Conservation (phyloP, 208 protist species). For the Trypanosoma boissoni region DNA sequence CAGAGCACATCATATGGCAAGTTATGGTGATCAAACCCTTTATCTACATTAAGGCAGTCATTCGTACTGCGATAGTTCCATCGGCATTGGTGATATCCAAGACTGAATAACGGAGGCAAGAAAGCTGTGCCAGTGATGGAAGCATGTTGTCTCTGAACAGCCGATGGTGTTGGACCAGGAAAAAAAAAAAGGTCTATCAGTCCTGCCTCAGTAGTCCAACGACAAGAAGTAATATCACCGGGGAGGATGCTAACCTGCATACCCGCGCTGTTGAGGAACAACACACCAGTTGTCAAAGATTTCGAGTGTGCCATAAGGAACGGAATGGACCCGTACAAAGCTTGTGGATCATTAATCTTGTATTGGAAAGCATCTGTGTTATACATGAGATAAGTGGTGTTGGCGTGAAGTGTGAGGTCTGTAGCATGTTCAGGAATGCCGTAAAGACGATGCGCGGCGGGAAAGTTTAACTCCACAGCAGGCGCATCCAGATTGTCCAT, state of each 20-base stretch:
- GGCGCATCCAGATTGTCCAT: conserved; percentile 11
- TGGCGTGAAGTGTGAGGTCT: conserved; percentile 74
- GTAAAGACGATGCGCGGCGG: conserved; percentile 82
- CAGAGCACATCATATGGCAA: conserved; percentile 98
- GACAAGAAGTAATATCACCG: conserved; percentile 39
- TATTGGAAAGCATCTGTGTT: conserved; percentile 99
- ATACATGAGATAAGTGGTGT: conserved; percentile 93
- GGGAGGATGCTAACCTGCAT: conserved; percentile 50
- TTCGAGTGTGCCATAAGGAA: conserved; percentile 91
- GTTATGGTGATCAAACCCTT: conserved; percentile 93
- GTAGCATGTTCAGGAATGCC: conserved; percentile 96
- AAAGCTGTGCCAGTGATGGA: conserved; percentile 90
- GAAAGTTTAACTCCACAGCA: conserved; percentile 35
- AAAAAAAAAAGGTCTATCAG: conserved; percentile 97
- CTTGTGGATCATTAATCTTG: conserved; percentile 90
- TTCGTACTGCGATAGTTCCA: conserved; percentile 97
- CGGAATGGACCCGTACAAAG: conserved; percentile 97
- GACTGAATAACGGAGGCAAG: conserved; percentile 95
- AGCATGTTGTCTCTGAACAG: conserved; percentile 93
- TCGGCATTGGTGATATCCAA: conserved; percentile 98
- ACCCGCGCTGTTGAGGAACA: conserved; percentile 96
- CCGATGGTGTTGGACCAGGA: conserved; percentile 79
- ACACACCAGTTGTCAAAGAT: conserved; percentile 62
- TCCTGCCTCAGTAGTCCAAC: conserved; percentile 94
- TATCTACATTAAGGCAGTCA: conserved; percentile 89